A percentile compares a stretch with the other conserved stretches of the same genome.
phyloP scores from a whole-genome alignment of 169 alveolate genomes.

The Perkinsus marinus region DNA sequence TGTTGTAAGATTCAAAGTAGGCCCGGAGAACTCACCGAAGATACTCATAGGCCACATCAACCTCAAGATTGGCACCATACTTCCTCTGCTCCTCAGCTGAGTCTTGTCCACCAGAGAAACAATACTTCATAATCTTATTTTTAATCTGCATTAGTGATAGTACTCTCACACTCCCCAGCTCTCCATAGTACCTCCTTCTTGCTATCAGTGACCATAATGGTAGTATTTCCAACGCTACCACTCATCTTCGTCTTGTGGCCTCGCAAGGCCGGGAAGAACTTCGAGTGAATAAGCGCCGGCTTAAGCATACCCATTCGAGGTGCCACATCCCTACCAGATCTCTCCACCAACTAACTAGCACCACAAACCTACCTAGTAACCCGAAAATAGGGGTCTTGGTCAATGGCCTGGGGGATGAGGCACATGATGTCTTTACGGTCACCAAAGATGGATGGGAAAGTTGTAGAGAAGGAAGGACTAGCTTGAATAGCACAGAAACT shows the following conservation, averaged over 20 bases:
- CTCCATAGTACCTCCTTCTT: slow-evolving; percentile 67
- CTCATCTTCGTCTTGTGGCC: slow-evolving; percentile 85
- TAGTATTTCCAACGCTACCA: slow-evolving; percentile 49
- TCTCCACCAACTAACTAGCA: too few relatives aligned
- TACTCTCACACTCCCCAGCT: too few relatives aligned
- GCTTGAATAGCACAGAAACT: slow-evolving; percentile 95
- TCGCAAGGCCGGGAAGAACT: slow-evolving; percentile 92
- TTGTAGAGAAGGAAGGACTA: slow-evolving; percentile 83
- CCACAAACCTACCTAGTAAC: slow-evolving; percentile 69
- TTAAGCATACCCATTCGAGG: slow-evolving; percentile 78
- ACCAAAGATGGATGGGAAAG: slow-evolving; percentile 85
- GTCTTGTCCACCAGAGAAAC: slow-evolving; percentile 86
- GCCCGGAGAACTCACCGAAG: slow-evolving; percentile 67
- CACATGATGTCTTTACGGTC: slow-evolving; percentile 71
- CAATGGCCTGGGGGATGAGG: slow-evolving; percentile 93
- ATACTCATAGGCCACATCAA: slow-evolving; percentile 92
- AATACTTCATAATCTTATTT: slow-evolving; percentile 84
- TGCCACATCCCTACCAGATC: slow-evolving; percentile 94
- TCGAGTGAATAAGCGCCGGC: slow-evolving; percentile 83
- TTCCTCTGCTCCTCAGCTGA: slow-evolving; percentile 83
- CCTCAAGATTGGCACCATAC: slow-evolving; percentile 83
- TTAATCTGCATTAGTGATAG: slow-evolving; percentile 59
- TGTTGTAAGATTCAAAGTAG: slow-evolving; percentile 4
- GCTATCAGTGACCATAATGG: slow-evolving; percentile 78
- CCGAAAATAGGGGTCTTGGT: slow-evolving; percentile 99